A percentile compares a stretch with the other conserved stretches of the same genome.
phyloP scores from a whole-genome alignment of 371 early-diverging fungal species.

The Circinella umbellata region DNA sequence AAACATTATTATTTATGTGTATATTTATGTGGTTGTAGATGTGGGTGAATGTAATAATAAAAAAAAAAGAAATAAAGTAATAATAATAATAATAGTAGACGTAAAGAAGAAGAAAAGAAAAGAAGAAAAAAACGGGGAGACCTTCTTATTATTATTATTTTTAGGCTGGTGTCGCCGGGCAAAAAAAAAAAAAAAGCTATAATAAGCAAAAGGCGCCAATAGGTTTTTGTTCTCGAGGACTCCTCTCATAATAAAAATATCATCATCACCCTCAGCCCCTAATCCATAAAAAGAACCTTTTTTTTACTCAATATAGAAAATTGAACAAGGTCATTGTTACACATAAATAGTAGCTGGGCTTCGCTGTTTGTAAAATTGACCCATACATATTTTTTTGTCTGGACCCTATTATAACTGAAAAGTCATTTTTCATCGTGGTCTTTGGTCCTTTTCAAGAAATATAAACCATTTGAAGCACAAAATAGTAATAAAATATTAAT shows the following conservation, averaged over 20 bases:
- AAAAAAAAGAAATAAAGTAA: too few relatives aligned
- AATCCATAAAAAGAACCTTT: neutral
- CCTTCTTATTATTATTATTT: neutral
- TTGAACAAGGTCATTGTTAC: slow-evolving; percentile 4
- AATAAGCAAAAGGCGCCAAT: too few relatives aligned
- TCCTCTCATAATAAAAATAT: neutral
- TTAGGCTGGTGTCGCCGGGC: too few relatives aligned
- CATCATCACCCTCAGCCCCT: slow-evolving; percentile 2
- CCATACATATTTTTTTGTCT: neutral
- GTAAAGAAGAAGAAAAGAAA: slow-evolving; percentile 3
- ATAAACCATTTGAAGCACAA: slow-evolving; percentile 7
- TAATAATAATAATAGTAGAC: neutral
- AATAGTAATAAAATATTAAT: neutral
- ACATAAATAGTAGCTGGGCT: neutral
- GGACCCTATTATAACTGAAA: neutral
- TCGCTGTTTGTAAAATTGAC: neutral
- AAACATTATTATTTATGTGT: neutral
- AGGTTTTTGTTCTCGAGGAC: too few relatives aligned
- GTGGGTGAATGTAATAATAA: too few relatives aligned
- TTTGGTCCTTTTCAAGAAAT: slow-evolving; percentile 4
- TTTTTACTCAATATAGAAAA: slow-evolving; percentile 7
- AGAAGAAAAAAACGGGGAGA: neutral
- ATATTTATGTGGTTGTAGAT: neutral
- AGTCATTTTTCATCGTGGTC: slow-evolving; percentile 4
- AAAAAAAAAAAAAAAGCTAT: too few relatives aligned